Evolutionary conservation across 345 rosid species (phyloP), one percentile per base, ranked within the genome.

Genomic region (Camelina sativa): DNA sequence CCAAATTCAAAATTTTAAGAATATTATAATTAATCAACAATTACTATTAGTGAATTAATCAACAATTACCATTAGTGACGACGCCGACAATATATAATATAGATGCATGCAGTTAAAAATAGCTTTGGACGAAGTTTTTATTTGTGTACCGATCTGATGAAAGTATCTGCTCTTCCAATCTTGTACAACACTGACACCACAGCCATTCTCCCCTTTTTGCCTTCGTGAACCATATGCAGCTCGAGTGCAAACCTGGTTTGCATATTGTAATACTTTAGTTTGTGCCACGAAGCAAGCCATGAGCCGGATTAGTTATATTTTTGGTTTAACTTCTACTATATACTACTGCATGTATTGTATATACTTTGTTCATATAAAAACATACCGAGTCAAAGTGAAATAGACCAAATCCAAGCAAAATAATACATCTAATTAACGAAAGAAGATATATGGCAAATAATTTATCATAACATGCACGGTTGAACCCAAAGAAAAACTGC

Each of bases 221-320:
- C 82, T 77, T 88, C 82, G 32, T 94, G 98, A 65, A 94, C 94
- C 96, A 94, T 62, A 62, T 94, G 98, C 22, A 71, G 69, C 83
- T 94, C 98, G 19, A 88, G 55, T 73, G 72, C 96, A 57, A 73
- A 85, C 67, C 97, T 90, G 37, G 9, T 44, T 41, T 69, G 17
- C 37, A 30, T 2, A 15, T 40, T 58, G 4, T 19, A 12, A 30
- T 19, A 48, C 30, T 2, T 66, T 32, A 47, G 8, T 66, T 12
- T 35, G 22, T 65, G 46, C 47, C 16, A n/a, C 25, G 6, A 32
- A 11, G 9, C 32, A 25, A 11, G 11, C 8, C n/a, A 11, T 9
- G 40, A n/a, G 2, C 6, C 30, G n/a, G 28, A 53, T 5, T 5
- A 13, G 28, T 11, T 52, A 11, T 4, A 11, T 5, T 6, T 15